Percentiles rank a stretch among this genome's conserved stretches.
Conservation (phyloP, 768 basidiomycete species). For the Candolleomyces aberdarensis region DNA sequence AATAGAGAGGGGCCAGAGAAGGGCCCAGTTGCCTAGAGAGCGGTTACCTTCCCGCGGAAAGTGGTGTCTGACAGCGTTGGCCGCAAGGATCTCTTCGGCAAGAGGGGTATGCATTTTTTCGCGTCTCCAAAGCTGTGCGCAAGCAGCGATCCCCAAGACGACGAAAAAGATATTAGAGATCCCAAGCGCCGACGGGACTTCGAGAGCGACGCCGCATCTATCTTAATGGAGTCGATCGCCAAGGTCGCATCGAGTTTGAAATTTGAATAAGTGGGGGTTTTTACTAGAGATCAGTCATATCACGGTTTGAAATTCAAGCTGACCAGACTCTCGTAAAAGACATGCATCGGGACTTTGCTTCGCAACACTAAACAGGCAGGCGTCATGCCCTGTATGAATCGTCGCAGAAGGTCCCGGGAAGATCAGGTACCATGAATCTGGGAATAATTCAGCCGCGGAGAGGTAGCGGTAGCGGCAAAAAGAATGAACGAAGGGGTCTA, state of each 20-base stretch:
- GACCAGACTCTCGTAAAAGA: background rate
- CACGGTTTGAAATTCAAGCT: background rate
- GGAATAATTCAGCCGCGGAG: constrained; percentile 6
- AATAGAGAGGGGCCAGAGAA: background rate
- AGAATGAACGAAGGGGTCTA: background rate
- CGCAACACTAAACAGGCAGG: background rate
- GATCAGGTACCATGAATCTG: constrained; percentile 2
- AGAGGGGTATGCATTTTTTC: too few species aligned
- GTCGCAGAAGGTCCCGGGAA: constrained; percentile 1
- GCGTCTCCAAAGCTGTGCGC: background rate
- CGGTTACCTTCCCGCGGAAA: background rate
- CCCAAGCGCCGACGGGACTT: background rate
- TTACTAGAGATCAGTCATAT: background rate
- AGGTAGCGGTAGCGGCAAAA: constrained; percentile 5
- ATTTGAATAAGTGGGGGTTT: background rate
- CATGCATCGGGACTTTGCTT: background rate
- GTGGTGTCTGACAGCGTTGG: background rate
- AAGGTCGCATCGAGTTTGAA: background rate
- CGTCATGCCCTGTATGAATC: background rate
- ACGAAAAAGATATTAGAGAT: background rate
- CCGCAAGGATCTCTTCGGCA: too few species aligned
- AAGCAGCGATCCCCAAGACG: constrained; percentile 5
- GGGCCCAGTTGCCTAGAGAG: background rate
- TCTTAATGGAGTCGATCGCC: background rate
- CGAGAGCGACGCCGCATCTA: background rate